phyloP scores from a whole-genome alignment of 192 early-diverging fungal species.

The Entomortierella parvispora region DNA sequence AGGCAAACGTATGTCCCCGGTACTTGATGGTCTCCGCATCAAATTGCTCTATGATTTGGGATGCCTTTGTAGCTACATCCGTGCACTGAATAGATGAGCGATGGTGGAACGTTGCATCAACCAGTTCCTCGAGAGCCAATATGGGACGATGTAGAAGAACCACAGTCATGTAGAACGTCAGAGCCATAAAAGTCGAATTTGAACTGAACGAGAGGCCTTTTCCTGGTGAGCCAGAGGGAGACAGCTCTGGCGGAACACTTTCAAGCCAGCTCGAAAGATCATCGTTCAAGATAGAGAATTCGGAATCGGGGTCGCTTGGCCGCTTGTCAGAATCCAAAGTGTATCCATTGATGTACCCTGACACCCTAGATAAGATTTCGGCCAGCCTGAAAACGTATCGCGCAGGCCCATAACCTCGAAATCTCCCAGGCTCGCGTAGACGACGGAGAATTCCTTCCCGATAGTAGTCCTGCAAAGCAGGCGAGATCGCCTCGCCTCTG shows the following conservation, averaged over 20 bases:
- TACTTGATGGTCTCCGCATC: conserved; percentile 2
- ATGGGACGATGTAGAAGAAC: conserved; percentile 10
- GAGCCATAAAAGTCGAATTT: not conserved
- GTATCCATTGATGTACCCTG: conserved; percentile 5
- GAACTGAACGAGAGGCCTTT: not conserved
- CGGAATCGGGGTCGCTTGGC: conserved; percentile 4
- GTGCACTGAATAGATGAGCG: not conserved
- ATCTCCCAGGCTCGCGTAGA: not conserved
- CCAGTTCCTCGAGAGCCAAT: not conserved
- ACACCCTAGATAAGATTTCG: conserved; percentile 1
- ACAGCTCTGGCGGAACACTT: not conserved
- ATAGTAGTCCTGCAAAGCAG: not conserved
- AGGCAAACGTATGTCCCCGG: conserved; percentile 3
- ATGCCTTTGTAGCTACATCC: conserved; percentile 6
- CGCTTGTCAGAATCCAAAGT: not conserved
- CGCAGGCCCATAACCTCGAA: not conserved
- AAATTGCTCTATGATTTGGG: conserved; percentile 3
- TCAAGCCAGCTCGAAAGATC: not conserved
- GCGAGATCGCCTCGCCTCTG: not conserved
- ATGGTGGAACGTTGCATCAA: not conserved
- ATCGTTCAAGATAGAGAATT: conserved; percentile 3
- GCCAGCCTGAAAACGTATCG: not conserved
- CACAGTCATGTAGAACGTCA: conserved; percentile 11
- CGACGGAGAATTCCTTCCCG: not conserved
- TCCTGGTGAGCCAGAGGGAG: not conserved